Conservation (phyloP, 371 early-diverging fungal genomes). For the Rhizopus arrhizus region DNA sequence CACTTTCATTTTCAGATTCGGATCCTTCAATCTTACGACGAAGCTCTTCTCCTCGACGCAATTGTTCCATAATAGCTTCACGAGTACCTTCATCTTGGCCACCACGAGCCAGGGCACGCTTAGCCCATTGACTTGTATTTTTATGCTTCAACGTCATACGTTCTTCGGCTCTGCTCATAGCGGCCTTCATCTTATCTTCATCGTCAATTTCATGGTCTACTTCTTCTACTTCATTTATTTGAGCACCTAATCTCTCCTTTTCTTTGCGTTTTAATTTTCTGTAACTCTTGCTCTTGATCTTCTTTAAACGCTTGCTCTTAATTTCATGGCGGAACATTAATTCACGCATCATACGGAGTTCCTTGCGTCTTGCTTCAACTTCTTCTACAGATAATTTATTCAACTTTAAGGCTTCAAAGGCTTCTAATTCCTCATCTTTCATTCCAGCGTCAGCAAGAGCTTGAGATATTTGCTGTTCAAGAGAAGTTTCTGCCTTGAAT, state of each 20-base stretch:
- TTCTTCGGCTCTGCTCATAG: conserved; percentile 83
- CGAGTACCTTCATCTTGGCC: conserved; percentile 74
- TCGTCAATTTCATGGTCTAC: conserved; percentile 25
- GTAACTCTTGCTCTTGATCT: conserved; percentile 96
- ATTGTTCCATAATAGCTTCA: conserved; percentile 83
- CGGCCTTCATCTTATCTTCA: conserved; percentile 68
- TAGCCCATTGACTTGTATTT: conserved; percentile 95
- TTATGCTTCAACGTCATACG: conserved; percentile 93
- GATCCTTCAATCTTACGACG: conserved; percentile 79
- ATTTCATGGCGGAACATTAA: conserved; percentile 91
- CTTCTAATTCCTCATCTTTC: conserved; percentile 75
- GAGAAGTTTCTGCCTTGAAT: conserved; percentile 60
- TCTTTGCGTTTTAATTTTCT: conserved; percentile 83
- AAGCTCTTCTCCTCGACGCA: conserved; percentile 80
- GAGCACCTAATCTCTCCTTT: conserved; percentile 51
- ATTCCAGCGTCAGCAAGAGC: conserved; percentile 74
- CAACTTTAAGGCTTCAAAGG: conserved; percentile 83
- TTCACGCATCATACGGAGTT: conserved; percentile 89
- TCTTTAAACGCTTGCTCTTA: conserved; percentile 88
- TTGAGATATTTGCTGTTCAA: conserved; percentile 81
- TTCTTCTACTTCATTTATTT: conserved; percentile 56
- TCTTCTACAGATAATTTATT: conserved; percentile 82
- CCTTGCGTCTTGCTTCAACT: conserved; percentile 71
- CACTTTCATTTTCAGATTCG: conserved; percentile 58
- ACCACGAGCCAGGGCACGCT: conserved; percentile 71